These are phyloP conservation scores for Ogataea pilisensis DNA, from an alignment of 805 yeast genomes.

Conservation along the genomic window DNA sequence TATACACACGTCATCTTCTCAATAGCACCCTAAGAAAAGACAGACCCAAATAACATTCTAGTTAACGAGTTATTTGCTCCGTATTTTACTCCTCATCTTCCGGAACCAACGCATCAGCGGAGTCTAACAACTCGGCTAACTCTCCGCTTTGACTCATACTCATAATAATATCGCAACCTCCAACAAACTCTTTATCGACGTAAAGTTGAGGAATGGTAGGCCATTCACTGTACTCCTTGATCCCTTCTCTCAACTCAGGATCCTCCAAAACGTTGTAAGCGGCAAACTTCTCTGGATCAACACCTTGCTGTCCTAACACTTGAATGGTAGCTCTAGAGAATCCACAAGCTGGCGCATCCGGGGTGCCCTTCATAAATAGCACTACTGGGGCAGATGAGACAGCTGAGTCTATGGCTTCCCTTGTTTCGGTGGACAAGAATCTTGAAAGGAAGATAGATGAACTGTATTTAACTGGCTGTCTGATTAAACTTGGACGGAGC, in stretches of 20 bases:
- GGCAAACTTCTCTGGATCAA: constrained; percentile 93
- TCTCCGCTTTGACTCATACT: constrained; percentile 93
- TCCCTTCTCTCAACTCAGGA: constrained; percentile 88
- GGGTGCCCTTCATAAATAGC: constrained; percentile 97
- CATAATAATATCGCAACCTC: constrained; percentile 94
- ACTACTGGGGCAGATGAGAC: constrained; percentile 90
- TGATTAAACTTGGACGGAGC: constrained; percentile 2
- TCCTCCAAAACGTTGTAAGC: constrained; percentile 97
- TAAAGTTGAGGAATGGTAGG: constrained; percentile 98
- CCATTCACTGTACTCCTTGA: constrained; percentile 95
- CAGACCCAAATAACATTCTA: neutral
- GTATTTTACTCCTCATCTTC: constrained; percentile 51
- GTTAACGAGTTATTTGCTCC: no score
- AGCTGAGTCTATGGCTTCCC: constrained; percentile 80
- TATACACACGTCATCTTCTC: neutral
- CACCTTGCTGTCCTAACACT: constrained; percentile 92
- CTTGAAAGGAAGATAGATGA: constrained; percentile 9
- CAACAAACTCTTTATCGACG: constrained; percentile 85
- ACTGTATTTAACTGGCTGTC: neutral
- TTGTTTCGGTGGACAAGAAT: constrained; percentile 71
- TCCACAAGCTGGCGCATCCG: constrained; percentile 97
- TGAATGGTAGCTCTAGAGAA: constrained; percentile 94
- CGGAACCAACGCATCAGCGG: constrained; percentile 73
- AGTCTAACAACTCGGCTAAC: constrained; percentile 76
- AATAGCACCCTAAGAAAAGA: neutral